These are phyloP conservation scores for Irpex lacteus DNA, from an alignment of 1,284 basidiomycete genomes.

Conservation along the genomic window DNA sequence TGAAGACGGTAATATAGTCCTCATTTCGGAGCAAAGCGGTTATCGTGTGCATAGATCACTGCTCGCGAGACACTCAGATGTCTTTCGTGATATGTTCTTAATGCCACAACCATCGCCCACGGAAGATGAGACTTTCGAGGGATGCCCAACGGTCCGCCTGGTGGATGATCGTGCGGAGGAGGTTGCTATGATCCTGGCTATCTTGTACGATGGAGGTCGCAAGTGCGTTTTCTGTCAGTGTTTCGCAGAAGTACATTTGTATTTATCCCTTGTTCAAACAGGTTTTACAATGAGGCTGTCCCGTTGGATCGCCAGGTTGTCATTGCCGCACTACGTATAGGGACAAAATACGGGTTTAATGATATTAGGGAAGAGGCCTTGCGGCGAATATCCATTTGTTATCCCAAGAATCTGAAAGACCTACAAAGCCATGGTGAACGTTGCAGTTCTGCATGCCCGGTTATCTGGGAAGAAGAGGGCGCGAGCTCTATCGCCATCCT, in stretches of 20 bases:
- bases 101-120: background rate
- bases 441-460: background rate
- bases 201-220: background rate
- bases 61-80: constrained; percentile 59
- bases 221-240: too few relatives aligned
- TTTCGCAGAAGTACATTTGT: too few relatives aligned
- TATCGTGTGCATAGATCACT: constrained; percentile 68
- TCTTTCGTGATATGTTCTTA: constrained; percentile 53
- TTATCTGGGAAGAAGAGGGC: background rate
- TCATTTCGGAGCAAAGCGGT: constrained; percentile 45
- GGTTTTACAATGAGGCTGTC: too few relatives aligned
- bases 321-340: background rate
- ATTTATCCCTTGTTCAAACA: too few relatives aligned
- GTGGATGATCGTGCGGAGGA: background rate
- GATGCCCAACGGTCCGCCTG: background rate
- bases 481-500: background rate
- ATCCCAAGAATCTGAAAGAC: background rate
- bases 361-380: background rate
- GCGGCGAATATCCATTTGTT: background rate
- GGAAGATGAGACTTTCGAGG: background rate
- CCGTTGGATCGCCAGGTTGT: background rate
- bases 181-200: background rate
- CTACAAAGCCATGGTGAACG: background rate
- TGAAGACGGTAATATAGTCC: constrained; percentile 58
- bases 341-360: background rate